phyloP scores from a whole-genome alignment of 192 early-diverging fungal genomes.

The Pecoramyces ruminantium region DNA sequence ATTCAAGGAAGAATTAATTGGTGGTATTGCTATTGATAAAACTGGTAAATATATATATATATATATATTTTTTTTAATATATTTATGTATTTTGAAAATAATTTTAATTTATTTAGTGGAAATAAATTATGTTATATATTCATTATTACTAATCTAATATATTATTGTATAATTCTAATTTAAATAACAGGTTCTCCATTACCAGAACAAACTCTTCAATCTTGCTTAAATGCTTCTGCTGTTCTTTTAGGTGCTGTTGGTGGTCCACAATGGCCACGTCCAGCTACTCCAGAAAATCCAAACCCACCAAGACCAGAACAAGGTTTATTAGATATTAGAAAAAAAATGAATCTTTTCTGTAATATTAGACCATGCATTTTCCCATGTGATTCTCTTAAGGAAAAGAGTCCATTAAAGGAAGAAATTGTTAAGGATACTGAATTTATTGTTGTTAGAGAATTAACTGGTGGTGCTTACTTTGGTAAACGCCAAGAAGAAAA shows the following conservation, averaged over 20 bases:
- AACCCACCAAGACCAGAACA: slow-evolving; percentile 81
- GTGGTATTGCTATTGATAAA: slow-evolving; percentile 81
- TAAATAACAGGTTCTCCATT: slow-evolving; percentile 35
- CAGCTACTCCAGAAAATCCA: slow-evolving; percentile 45
- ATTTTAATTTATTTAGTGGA: neutral
- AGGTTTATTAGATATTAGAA: slow-evolving; percentile 80
- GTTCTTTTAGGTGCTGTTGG: slow-evolving; percentile 95
- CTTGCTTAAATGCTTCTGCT: slow-evolving; percentile 70
- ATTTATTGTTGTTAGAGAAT: slow-evolving; percentile 83
- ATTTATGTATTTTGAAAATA: neutral
- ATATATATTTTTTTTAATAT: neutral
- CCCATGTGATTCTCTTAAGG: slow-evolving; percentile 61
- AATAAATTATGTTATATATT: no score
- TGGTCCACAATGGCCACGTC: slow-evolving; percentile 83
- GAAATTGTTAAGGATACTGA: slow-evolving; percentile 77
- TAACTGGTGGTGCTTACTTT: slow-evolving; percentile 97
- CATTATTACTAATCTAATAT: no score
- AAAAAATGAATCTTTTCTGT: slow-evolving; percentile 83
- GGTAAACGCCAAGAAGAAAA: slow-evolving; percentile 77
- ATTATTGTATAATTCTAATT: no score
- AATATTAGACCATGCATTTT: slow-evolving; percentile 94
- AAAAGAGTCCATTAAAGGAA: slow-evolving; percentile 79
- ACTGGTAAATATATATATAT: slow-evolving; percentile 32
- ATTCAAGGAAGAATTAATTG: slow-evolving; percentile 71
- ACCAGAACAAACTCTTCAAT: slow-evolving; percentile 62